Base-by-base conservation (phyloP, 305 asterid genomes). In the Plantago lanceolata region DNA sequence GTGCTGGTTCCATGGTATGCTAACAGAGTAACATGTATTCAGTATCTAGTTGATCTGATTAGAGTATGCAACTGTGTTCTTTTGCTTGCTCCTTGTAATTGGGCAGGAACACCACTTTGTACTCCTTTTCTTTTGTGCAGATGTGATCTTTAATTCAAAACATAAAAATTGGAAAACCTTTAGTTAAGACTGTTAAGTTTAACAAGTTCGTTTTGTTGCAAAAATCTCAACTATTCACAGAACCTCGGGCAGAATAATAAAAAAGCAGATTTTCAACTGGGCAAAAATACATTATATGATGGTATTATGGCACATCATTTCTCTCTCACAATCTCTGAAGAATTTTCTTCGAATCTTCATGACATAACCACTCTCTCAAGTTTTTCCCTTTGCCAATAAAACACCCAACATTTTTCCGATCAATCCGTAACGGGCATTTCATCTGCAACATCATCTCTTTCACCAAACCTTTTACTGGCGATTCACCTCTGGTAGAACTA, bases 371-470 rank as follows among this genome's bases (percentile, higher is more conserved):
- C 40, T 85, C 84, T 78, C 70, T 83, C 64, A 93, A 74, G 59
- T 19, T 49, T 29, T 74, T 87, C 26, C 99, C 95, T 79, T 88
- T 89, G 63, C 65, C 82, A 73, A 79, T 73, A 58, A 86, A 90
- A 79, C 96, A 90, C 52, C 97, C 97, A 48, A 69, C 26, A 48
- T 84, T 89, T 69, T 80, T 84, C 79, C 95, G 71, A 66, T 90
- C 95, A 52, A 87, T 79, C 78, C 79, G 85, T 80, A 90, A 75
- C 0, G 99, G 97, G 67, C 95, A 87, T 70, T 80, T 73, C 75
- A 63, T 73, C 71, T 72, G 83, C 24, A 63, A 19, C 21, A 82
- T 57, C 43, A 87, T 78, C 63, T 79, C 92, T 76, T 84, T 87
- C 24, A 80, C 74, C 87, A 93, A 68, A 56, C 60, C 71, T 78